phyloP scores from a whole-genome alignment of 176 grass and related monocot genomes.

The Musa itinerans region DNA sequence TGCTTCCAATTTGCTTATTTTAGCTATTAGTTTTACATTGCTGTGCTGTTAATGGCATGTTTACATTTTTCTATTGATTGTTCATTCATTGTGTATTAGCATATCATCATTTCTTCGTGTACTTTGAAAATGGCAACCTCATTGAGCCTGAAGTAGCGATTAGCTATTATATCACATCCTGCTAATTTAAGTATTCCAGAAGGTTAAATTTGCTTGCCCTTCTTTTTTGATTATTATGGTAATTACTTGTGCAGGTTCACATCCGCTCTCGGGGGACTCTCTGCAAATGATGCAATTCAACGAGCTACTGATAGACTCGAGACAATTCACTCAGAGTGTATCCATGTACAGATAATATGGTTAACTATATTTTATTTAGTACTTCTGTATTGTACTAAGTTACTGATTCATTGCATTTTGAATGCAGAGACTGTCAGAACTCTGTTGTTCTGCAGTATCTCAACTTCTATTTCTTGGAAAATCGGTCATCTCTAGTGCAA shows the following conservation, averaged over 20 bases:
- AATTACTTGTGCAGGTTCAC: constrained; percentile 50
- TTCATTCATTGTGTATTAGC: background rate
- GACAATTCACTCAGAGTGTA: constrained; percentile 84
- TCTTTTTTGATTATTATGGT: background rate
- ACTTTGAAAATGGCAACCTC: background rate
- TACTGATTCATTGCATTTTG: background rate
- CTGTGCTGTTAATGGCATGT: too few species aligned
- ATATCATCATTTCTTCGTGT: background rate
- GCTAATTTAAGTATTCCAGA: constrained; percentile 2
- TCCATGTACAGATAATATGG: constrained; percentile 48
- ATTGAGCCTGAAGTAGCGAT: background rate
- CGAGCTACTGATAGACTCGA: constrained; percentile 78
- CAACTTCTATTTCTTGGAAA: constrained; percentile 83
- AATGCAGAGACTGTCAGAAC: constrained; percentile 51
- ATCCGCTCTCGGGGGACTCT: constrained; percentile 65
- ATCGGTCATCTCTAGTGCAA: constrained; percentile 60
- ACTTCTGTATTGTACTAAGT: constrained; percentile 7
- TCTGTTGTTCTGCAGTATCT: constrained; percentile 90
- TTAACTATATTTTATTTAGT: background rate
- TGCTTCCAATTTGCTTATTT: too few species aligned
- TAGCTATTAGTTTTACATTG: too few species aligned
- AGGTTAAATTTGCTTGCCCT: constrained; percentile 4
- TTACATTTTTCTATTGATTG: background rate
- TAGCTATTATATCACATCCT: background rate
- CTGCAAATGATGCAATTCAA: constrained; percentile 79